Percentiles rank a stretch among this genome's conserved stretches.
These are phyloP conservation scores for Cordyceps fumosorosea DNA, from an alignment of 2,329 filamentous ascomycete species.

Conservation along the genomic window DNA sequence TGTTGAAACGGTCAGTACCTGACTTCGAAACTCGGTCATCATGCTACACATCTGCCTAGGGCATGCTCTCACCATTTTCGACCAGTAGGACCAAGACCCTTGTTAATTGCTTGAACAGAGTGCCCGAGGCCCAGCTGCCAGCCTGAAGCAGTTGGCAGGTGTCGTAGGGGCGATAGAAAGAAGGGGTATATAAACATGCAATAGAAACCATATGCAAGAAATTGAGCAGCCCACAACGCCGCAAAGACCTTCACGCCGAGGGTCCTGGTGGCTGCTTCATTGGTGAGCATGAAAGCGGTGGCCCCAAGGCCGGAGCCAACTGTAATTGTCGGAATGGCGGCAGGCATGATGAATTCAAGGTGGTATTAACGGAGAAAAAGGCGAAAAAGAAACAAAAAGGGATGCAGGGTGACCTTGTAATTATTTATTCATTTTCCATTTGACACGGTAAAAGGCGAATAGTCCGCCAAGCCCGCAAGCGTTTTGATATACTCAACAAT, in stretches of 20 bases:
- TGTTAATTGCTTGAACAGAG: background rate
- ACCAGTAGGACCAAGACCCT: background rate
- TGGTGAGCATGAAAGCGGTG: background rate
- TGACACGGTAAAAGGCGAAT: too few species aligned
- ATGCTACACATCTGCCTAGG: background rate
- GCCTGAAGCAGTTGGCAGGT: background rate
- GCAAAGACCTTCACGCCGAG: background rate
- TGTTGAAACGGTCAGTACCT: background rate
- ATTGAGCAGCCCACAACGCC: background rate
- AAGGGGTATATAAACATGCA: slow-evolving; percentile 7
- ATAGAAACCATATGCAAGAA: background rate
- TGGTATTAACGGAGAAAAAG: background rate
- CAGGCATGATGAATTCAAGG: background rate
- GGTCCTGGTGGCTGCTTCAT: background rate
- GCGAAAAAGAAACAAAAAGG: background rate
- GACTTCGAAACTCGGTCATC: too few species aligned
- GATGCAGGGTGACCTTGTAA: background rate
- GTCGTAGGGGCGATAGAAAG: background rate
- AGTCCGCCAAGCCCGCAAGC: background rate
- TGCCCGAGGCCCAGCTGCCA: background rate
- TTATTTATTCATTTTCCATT: background rate
- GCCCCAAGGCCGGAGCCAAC: background rate
- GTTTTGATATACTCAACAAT: background rate
- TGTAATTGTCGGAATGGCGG: background rate
- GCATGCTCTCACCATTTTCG: background rate